A percentile compares a stretch with the other conserved stretches of the same genome.
Evolutionary conservation across 2,329 filamentous ascomycete species (phyloP).

Genomic region (Whalleya microplaca): DNA sequence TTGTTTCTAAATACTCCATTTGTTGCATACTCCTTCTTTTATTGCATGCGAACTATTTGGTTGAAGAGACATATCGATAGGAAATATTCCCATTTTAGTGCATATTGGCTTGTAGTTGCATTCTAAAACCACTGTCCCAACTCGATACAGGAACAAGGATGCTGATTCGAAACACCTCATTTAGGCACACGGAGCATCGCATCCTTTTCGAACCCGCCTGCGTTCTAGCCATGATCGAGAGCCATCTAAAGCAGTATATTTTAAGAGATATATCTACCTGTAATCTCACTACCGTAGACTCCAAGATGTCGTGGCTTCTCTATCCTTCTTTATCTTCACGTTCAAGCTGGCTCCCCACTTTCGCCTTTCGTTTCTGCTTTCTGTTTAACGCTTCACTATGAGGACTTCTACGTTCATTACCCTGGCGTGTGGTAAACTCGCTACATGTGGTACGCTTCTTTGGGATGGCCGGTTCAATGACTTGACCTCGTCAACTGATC

Average conservation of each 20-base stretch:
- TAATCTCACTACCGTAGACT: too few species aligned
- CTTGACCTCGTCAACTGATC: constrained; percentile 49
- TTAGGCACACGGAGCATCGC: constrained; percentile 20
- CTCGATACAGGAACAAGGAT: too few species aligned
- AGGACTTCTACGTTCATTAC: constrained; percentile 26
- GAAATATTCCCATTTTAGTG: too few species aligned
- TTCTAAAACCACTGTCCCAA: too few species aligned
- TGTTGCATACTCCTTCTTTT: too few species aligned
- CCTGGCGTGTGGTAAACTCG: constrained; percentile 30
- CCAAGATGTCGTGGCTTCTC: constrained; percentile 1
- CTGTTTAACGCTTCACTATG: constrained; percentile 18
- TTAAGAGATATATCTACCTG: too few species aligned
- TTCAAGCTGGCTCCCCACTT: neutral
- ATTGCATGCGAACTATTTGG: too few species aligned
- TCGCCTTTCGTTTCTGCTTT: neutral
- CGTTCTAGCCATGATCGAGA: neutral
- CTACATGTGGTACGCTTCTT: constrained; percentile 51
- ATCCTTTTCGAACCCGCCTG: constrained; percentile 10
- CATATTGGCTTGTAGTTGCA: too few species aligned
- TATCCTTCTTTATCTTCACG: neutral
- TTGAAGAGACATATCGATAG: too few species aligned
- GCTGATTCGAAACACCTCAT: constrained; percentile 15
- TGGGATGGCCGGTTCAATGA: constrained; percentile 66
- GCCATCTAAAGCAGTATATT: too few species aligned
- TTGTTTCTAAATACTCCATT: too few species aligned